These are phyloP conservation scores for Prunus yedoensis DNA, from an alignment of 331 rosid species.

Conservation along the genomic window DNA sequence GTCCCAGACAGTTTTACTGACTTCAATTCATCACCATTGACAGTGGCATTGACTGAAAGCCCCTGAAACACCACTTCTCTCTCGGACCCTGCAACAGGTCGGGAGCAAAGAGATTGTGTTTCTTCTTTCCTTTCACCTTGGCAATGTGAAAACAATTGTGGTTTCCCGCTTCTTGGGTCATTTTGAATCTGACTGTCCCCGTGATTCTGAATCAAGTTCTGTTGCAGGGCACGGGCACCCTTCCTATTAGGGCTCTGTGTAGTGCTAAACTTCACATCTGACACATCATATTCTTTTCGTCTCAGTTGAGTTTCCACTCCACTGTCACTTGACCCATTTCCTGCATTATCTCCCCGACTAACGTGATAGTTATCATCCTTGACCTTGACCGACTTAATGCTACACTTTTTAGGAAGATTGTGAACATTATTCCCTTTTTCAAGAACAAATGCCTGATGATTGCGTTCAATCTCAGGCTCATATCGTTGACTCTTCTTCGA, in stretches of 20 bases:
- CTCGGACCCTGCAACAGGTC: constrained; percentile 34
- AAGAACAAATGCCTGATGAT: constrained; percentile 28
- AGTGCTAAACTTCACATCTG: constrained; percentile 37
- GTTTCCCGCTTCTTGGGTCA: constrained; percentile 42
- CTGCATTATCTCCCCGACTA: constrained; percentile 26
- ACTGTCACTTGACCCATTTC: constrained; percentile 39
- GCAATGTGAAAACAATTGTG: constrained; percentile 33
- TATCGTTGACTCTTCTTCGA: constrained; percentile 38
- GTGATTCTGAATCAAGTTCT: constrained; percentile 35
- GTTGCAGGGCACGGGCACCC: constrained; percentile 16
- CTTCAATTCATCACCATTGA: constrained; percentile 37
- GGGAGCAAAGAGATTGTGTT: constrained; percentile 24
- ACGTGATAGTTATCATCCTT: constrained; percentile 33
- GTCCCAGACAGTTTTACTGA: constrained; percentile 33
- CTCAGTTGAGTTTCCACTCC: constrained; percentile 38
- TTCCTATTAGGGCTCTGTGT: constrained; percentile 32
- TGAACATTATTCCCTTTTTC: constrained; percentile 30
- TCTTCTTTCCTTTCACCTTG: constrained; percentile 37
- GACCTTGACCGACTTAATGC: constrained; percentile 28
- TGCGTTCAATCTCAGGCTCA: constrained; percentile 38
- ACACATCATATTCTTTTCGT: constrained; percentile 37
- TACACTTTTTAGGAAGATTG: constrained; percentile 18
- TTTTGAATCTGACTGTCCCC: constrained; percentile 32
- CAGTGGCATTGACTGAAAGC: constrained; percentile 31
- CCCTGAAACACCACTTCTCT: constrained; percentile 36